Conservation (phyloP, 129 eudicot species). For the Mikania micrantha region DNA sequence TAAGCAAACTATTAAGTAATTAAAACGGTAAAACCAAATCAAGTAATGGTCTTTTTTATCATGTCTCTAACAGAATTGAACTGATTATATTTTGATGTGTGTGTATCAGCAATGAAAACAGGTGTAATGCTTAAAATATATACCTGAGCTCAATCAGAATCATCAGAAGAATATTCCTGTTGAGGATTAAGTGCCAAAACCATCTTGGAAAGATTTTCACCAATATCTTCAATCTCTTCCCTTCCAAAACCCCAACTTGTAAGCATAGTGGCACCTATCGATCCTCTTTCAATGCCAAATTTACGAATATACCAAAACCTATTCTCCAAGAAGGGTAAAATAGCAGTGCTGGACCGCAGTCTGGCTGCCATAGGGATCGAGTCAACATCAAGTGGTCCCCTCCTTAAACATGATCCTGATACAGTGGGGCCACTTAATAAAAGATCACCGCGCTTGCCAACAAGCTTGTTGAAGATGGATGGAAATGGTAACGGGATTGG, state of each 20-base stretch:
- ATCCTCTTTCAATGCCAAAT: conserved; percentile 72
- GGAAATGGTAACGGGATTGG: conserved; percentile 94
- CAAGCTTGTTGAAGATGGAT: conserved; percentile 50
- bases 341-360: conserved; percentile 69
- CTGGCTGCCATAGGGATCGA: conserved; percentile 91
- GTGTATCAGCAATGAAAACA: neutral
- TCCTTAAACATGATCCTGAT: conserved; percentile 34
- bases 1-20: neutral
- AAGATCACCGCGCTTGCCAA: conserved; percentile 67
- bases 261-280: conserved; percentile 49
- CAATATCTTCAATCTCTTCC: conserved; percentile 82
- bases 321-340: conserved; percentile 68
- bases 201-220: conserved; percentile 70
- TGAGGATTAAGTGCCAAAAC: conserved; percentile 45
- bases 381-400: conserved; percentile 74
- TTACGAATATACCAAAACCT: conserved; percentile 58
- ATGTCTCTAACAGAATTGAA: neutral
- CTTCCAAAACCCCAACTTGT: conserved; percentile 81
- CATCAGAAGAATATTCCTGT: conserved; percentile 53
- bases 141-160: conserved; percentile 48
- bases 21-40: neutral
- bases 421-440: conserved; percentile 24
- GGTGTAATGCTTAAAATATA: neutral
- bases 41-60: neutral
- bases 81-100: neutral